phyloP scores from a whole-genome alignment of 23 red algal genomes.

The Cyanidiococcus yangmingshanensis region DNA sequence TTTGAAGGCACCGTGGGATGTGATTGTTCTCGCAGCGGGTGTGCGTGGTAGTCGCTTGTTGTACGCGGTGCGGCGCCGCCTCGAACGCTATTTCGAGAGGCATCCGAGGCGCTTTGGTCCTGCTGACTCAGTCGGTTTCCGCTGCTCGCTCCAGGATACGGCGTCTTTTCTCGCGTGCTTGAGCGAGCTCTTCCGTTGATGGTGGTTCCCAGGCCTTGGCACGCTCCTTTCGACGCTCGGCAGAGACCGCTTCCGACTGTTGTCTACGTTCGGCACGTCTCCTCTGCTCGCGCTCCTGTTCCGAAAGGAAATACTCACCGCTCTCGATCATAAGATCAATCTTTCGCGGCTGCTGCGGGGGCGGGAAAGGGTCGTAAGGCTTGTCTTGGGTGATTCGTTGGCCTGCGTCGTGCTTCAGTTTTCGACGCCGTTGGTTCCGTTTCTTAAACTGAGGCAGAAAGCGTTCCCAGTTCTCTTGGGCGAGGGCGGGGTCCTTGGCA shows the following conservation, averaged over 20 bases:
- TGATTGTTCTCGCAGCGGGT: too few relatives aligned
- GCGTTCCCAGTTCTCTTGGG: conserved; percentile 81
- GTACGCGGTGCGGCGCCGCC: too few relatives aligned
- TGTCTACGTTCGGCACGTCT: conserved; percentile 7
- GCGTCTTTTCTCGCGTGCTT: conserved; percentile 4
- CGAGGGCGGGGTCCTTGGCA: conserved; percentile 63
- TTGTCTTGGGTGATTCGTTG: conserved; percentile 34
- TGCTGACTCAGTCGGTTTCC: too few relatives aligned
- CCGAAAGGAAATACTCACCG: conserved; percentile 91
- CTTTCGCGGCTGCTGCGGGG: conserved; percentile 66
- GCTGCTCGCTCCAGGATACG: background rate
- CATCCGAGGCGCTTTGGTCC: too few relatives aligned
- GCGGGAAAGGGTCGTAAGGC: conserved; percentile 50
- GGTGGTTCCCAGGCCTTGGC: background rate
- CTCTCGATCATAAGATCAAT: conserved; percentile 72
- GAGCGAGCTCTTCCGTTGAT: background rate
- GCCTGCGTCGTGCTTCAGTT: conserved; percentile 16
- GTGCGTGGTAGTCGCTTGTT: too few relatives aligned
- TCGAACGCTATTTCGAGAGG: too few relatives aligned
- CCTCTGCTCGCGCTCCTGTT: conserved; percentile 23
- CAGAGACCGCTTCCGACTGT: background rate
- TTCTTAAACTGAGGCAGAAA: conserved; percentile 98
- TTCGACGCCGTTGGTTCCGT: conserved; percentile 29
- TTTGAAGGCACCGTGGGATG: too few relatives aligned
- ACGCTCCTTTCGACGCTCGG: background rate